A percentile compares a stretch with the other conserved stretches of the same genome.
Evolutionary conservation across 352 stramenopile species (phyloP).

Genomic region (Phytophthora podocarpi): DNA sequence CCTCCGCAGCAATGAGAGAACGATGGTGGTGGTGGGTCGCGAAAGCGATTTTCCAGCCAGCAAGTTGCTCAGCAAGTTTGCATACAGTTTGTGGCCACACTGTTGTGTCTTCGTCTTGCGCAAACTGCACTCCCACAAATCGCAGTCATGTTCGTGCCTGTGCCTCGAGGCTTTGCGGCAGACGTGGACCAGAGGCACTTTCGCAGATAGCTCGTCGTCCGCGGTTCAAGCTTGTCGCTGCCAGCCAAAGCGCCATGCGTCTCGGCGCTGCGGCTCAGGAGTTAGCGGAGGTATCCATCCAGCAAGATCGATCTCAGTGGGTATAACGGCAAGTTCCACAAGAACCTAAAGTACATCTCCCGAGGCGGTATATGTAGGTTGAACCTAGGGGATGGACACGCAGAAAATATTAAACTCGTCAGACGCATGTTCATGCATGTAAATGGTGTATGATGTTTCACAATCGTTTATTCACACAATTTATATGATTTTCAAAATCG

Average conservation of each 20-base stretch:
- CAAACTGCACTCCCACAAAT: conserved; percentile 20
- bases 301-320: no score
- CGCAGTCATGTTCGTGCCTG: conserved; percentile 17
- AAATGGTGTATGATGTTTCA: conserved; percentile 3
- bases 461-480: background rate
- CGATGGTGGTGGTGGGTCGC: conserved; percentile 2
- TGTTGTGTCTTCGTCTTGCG: conserved; percentile 22
- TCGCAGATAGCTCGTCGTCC: background rate
- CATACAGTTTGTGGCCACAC: conserved; percentile 12
- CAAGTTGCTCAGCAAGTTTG: background rate
- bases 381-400: conserved; percentile 19
- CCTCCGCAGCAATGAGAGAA: background rate
- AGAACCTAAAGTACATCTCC: conserved; percentile 15
- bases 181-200: conserved; percentile 1
- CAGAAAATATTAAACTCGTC: background rate
- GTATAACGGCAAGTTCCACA: no score
- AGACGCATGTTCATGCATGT: background rate
- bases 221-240: conserved; percentile 4
- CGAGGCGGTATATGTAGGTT: conserved; percentile 1
- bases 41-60: conserved; percentile 24
- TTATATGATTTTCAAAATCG: background rate
- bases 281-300: no score
- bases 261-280: no score
- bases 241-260: no score
- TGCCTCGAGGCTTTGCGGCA: conserved; percentile 24